These are phyloP conservation scores for Dryas drummondii DNA, from an alignment of 306 rosid genomes.

Conservation along the genomic window DNA sequence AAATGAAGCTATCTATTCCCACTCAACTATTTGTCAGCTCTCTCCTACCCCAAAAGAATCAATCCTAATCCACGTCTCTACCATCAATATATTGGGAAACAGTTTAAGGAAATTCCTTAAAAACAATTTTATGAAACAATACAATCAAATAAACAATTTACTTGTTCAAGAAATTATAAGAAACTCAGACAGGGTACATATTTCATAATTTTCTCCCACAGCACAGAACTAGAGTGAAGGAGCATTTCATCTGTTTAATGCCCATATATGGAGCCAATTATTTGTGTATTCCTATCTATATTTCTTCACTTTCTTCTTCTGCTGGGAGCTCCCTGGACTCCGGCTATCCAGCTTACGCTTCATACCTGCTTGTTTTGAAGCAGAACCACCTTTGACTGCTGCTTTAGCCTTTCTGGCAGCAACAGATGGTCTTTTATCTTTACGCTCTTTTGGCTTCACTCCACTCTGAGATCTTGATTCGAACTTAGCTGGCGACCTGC, in stretches of 20 bases:
- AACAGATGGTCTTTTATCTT: conserved; percentile 74
- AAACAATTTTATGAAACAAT: not conserved
- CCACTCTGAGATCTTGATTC: conserved; percentile 24
- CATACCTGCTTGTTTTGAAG: conserved; percentile 52
- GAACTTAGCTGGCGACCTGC: conserved; percentile 13
- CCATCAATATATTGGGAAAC: not conserved
- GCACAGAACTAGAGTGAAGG: not conserved
- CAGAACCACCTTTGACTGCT: conserved; percentile 29
- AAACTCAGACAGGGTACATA: not conserved
- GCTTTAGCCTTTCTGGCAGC: conserved; percentile 70
- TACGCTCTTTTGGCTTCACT: conserved; percentile 46
- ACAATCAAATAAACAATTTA: not conserved
- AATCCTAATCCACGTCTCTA: too few species aligned
- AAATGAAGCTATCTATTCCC: too few species aligned
- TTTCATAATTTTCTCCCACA: not conserved
- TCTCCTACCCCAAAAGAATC: too few species aligned
- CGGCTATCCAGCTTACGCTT: conserved; percentile 83
- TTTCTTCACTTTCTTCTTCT: conserved; percentile 52
- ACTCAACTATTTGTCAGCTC: too few species aligned
- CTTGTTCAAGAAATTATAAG: conserved; percentile 6
- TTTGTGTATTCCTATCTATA: conserved; percentile 34
- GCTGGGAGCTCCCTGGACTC: conserved; percentile 60
- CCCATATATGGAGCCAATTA: not conserved
- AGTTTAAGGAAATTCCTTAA: not conserved
- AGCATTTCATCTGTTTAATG: not conserved